These are phyloP conservation scores for Ceratobasidium sp. DNA, from an alignment of 1,284 basidiomycete species.

Conservation along the genomic window DNA sequence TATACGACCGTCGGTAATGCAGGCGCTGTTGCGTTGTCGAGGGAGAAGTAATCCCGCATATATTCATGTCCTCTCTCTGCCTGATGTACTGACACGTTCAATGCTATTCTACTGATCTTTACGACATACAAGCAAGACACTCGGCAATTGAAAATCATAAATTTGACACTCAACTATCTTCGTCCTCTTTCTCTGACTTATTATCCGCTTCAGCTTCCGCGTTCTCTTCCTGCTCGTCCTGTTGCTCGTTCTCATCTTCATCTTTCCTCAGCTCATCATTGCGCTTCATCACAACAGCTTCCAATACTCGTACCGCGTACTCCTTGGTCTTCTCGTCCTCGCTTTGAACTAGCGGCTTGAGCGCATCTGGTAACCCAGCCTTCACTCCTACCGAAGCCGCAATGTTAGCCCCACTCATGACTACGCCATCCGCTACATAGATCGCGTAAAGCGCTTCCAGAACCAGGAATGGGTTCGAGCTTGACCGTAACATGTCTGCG, in stretches of 20 bases:
- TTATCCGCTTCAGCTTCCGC: neutral
- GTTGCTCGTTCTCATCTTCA: too few species aligned
- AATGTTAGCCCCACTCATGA: neutral
- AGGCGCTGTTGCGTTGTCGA: slow-evolving; percentile 62
- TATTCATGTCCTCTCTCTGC: neutral
- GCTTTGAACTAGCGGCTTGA: slow-evolving; percentile 13
- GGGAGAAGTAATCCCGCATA: slow-evolving; percentile 49
- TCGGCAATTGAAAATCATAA: too few species aligned
- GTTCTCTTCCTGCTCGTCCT: slow-evolving; percentile 16
- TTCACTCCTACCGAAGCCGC: neutral
- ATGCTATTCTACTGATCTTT: neutral
- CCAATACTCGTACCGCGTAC: neutral
- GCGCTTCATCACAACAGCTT: neutral
- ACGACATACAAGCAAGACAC: neutral
- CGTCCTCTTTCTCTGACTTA: neutral
- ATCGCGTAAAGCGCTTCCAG: slow-evolving; percentile 22
- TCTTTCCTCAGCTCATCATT: slow-evolving; percentile 10
- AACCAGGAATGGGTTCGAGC: slow-evolving; percentile 11
- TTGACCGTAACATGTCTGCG: slow-evolving; percentile 6
- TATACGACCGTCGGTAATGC: slow-evolving; percentile 65
- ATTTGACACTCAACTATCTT: too few species aligned
- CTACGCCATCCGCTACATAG: slow-evolving; percentile 27
- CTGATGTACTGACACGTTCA: slow-evolving; percentile 13
- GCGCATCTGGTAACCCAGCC: slow-evolving; percentile 17
- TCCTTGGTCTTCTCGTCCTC: slow-evolving; percentile 8